phyloP scores from a whole-genome alignment of 2,329 filamentous ascomycete species.

The Neocucurbitaria cava region DNA sequence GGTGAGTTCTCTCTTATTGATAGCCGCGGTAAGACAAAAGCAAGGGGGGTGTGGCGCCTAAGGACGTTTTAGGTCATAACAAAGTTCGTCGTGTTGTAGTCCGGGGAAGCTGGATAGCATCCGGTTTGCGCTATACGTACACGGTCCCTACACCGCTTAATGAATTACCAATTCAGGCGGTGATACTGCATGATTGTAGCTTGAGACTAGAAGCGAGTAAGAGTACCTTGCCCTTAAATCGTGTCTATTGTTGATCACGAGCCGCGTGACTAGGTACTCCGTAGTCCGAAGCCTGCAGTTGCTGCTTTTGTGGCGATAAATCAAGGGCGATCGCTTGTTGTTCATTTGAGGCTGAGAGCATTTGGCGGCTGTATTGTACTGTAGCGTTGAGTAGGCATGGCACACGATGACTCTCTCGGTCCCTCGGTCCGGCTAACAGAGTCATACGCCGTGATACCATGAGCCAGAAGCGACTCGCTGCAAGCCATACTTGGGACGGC shows the following conservation, averaged over 20 bases:
- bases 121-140: conserved; percentile 18
- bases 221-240: not conserved
- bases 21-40: conserved; percentile 17
- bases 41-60: conserved; percentile 15
- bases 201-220: conserved; percentile 14
- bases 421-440: conserved; percentile 34
- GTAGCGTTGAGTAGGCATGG: conserved; percentile 26
- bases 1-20: not conserved
- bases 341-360: conserved; percentile 11
- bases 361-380: conserved; percentile 33
- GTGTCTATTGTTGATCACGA: conserved; percentile 2
- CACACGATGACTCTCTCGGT: conserved; percentile 27
- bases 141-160: conserved; percentile 10
- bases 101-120: conserved; percentile 28
- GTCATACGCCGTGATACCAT: conserved; percentile 20
- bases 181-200: conserved; percentile 11
- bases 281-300: conserved; percentile 4
- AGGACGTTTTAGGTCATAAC: not conserved
- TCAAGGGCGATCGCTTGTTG: not conserved
- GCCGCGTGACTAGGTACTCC: not conserved
- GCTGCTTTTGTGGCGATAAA: not conserved
- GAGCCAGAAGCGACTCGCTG: conserved; percentile 6
- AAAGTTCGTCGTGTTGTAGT: conserved; percentile 6
- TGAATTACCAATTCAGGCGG: conserved; percentile 9
- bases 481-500: not conserved